Evolutionary conservation across 768 basidiomycete genomes (phyloP), one percentile per base, ranked within the genome.

Genomic region (Lanmaoa rubissima): DNA sequence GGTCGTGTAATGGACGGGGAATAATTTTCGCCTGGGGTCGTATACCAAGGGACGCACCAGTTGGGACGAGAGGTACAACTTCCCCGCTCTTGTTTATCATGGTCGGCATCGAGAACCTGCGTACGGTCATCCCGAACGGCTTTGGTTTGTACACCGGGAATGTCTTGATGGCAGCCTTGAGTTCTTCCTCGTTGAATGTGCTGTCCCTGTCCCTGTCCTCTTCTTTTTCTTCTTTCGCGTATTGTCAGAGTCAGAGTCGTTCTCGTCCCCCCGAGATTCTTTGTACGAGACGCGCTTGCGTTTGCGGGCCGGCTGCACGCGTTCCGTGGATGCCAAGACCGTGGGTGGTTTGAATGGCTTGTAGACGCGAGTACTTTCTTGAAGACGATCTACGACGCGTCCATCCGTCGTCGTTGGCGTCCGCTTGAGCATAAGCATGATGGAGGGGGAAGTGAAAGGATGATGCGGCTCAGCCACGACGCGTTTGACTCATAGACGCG

Each of bases 1-100:
- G 97, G 69, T 99, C 94, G 65, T 95, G 89, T n/a, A 98, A 76
- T 6, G 97, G 97, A 21, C 95, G 81, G 17, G 97, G 97, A 48
- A 90, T 82, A 56, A 97, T 74, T 62, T 83, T 89, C 0, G 87
- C 79, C 54, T 84, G 86, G 0, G 92, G 88, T 13, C 94, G 84
- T 52, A 91, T 86, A 28, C 97, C 97, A 5, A 99, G 84, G 12
- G 94, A 86, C 3, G 80, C 78, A 63, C 90, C 85, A 0, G 90
- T 84, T 5, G 82, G 75, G 4, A 80, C 60, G 11, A 84, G 78
- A 2, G 75, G 65, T 3, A 94, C 75, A 13, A 80, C 58, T 40
- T 84, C 78, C 2, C 93, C 92, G 49, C 84, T 81, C 71, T 85
- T 86, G 70, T 79, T 84, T 38, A 72, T 81, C 84, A 93, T 92